Conservation (phyloP, 176 grass and related monocot species). For the Carex cristatella region DNA sequence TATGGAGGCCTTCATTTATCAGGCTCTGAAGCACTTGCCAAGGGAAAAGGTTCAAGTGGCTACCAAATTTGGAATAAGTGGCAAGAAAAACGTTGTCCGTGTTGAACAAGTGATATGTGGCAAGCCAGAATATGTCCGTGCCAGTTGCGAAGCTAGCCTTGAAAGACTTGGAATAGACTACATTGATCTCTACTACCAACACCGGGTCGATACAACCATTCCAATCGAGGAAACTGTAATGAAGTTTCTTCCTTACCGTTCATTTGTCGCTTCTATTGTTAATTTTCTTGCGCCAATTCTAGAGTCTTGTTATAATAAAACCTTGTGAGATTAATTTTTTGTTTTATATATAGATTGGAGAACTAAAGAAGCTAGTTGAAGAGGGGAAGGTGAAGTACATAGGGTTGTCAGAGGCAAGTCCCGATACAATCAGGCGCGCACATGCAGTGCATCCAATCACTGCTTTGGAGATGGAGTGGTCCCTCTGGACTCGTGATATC, state of each 20-base stretch:
- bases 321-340: too few relatives aligned
- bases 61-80: conserved; percentile 32
- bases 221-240: conserved; percentile 54
- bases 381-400: conserved; percentile 80
- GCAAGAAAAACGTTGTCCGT: neutral
- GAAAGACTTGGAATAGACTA: conserved; percentile 35
- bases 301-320: too few relatives aligned
- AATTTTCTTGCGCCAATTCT: neutral
- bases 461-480: conserved; percentile 89
- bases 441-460: conserved; percentile 65
- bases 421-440: conserved; percentile 63
- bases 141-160: conserved; percentile 40
- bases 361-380: conserved; percentile 81
- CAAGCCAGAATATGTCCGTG: conserved; percentile 38
- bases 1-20: neutral
- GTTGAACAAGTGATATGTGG: neutral
- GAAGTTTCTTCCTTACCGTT: neutral
- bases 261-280: neutral
- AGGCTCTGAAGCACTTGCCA: conserved; percentile 24
- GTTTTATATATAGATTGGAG: conserved; percentile 36
- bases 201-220: conserved; percentile 35
- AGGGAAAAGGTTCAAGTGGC: conserved; percentile 32
- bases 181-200: conserved; percentile 69
- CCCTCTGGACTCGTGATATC: conserved; percentile 76
- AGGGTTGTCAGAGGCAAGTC: conserved; percentile 73